phyloP scores from a whole-genome alignment of 2,329 filamentous ascomycete species.

The Lasiodiplodia citricola region DNA sequence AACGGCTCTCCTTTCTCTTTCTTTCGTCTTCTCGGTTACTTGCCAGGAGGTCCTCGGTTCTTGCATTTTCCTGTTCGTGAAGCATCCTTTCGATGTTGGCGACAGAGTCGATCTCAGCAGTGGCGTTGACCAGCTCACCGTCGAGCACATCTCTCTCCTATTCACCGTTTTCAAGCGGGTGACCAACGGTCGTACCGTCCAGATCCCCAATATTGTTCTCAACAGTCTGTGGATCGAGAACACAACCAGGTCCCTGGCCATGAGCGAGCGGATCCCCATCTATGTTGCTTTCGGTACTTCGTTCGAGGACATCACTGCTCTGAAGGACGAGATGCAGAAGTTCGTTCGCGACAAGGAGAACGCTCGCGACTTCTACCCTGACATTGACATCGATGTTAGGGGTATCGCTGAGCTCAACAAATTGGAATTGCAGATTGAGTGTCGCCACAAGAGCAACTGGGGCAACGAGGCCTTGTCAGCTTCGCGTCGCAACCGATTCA shows the following conservation, averaged over 20 bases:
- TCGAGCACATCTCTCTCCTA: slow-evolving; percentile 92
- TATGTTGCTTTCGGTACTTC: slow-evolving; percentile 84
- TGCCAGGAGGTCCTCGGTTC: slow-evolving; percentile 96
- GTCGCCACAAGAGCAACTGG: slow-evolving; percentile 78
- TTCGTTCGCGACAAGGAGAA: slow-evolving; percentile 88
- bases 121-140: slow-evolving; percentile 70
- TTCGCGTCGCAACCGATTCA: slow-evolving; percentile 89
- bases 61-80: slow-evolving; percentile 98
- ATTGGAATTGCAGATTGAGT: slow-evolving; percentile 79
- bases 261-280: slow-evolving; percentile 83
- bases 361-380: slow-evolving; percentile 85
- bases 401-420: slow-evolving; percentile 88
- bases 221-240: slow-evolving; percentile 97
- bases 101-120: slow-evolving; percentile 83
- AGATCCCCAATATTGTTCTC: slow-evolving; percentile 89
- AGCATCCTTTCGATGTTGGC: slow-evolving; percentile 95
- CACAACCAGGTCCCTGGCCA: slow-evolving; percentile 85
- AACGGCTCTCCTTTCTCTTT: slow-evolving; percentile 90
- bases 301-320: slow-evolving; percentile 86
- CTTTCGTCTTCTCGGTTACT: slow-evolving; percentile 92
- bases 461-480: slow-evolving; percentile 78
- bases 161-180: slow-evolving; percentile 91
- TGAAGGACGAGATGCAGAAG: slow-evolving; percentile 81
- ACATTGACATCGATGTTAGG: slow-evolving; percentile 77
- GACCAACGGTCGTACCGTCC: slow-evolving; percentile 76